Conservation (phyloP, 345 rosid genomes). For the Reutealis trisperma region DNA sequence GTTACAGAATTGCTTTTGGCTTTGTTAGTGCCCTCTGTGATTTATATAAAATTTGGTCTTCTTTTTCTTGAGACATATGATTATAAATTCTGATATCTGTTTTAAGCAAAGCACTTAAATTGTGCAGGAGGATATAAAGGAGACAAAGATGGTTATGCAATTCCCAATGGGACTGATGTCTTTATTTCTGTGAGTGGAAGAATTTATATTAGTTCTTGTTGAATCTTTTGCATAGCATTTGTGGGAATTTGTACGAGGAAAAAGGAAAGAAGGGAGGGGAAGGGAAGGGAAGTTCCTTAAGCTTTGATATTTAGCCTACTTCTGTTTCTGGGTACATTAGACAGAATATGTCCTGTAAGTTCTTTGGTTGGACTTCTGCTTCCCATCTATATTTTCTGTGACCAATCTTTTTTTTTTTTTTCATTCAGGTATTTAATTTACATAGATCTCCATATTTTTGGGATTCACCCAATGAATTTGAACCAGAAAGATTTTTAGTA, state of each 20-base stretch:
- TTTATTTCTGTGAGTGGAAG: conserved; percentile 69
- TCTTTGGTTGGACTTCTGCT: background rate
- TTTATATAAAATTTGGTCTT: background rate
- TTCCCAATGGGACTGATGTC: conserved; percentile 87
- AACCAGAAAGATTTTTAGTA: conserved; percentile 77
- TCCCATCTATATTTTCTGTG: background rate
- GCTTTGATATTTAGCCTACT: background rate
- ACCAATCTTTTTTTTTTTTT: background rate
- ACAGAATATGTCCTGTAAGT: background rate
- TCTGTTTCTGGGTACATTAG: background rate
- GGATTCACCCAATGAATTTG: conserved; percentile 75
- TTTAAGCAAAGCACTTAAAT: conserved; percentile 14
- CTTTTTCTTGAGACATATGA: background rate
- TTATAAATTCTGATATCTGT: background rate
- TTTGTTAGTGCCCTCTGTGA: background rate
- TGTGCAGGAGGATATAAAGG: conserved; percentile 80
- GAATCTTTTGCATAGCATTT: background rate
- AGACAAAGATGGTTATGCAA: conserved; percentile 62
- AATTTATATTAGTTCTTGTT: conserved; percentile 7
- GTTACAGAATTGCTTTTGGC: background rate
- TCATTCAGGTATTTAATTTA: conserved; percentile 74
- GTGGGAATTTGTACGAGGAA: background rate
- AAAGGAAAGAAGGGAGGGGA: background rate
- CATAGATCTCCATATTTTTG: conserved; percentile 92
- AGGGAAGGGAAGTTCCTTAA: background rate